These are phyloP conservation scores for Gentiana macrophylla DNA, from an alignment of 257 asterid species.

Conservation along the genomic window DNA sequence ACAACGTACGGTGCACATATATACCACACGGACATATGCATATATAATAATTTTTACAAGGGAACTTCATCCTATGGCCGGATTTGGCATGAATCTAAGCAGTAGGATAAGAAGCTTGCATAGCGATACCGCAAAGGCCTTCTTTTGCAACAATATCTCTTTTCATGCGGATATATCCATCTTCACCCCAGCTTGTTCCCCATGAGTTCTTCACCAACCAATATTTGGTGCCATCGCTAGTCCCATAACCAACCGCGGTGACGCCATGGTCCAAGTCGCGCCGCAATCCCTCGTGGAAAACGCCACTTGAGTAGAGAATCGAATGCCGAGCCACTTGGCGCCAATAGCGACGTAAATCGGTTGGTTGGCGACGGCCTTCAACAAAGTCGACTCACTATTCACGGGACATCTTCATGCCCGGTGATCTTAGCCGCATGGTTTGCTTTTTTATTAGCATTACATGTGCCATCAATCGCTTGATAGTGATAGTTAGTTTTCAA, in stretches of 20 bases:
- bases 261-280: conserved; percentile 18
- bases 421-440: conserved; percentile 1
- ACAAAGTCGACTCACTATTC: conserved; percentile 9
- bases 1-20: too few species aligned
- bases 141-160: conserved; percentile 12
- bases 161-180: conserved; percentile 15
- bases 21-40: too few species aligned
- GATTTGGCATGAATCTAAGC: background rate
- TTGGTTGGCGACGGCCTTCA: conserved; percentile 15
- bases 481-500: conserved; percentile 7
- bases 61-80: too few species aligned
- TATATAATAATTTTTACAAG: too few species aligned
- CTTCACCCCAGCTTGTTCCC: conserved; percentile 14
- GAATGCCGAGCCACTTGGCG: conserved; percentile 14
- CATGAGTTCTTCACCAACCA: conserved; percentile 16
- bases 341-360: conserved; percentile 14
- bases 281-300: conserved; percentile 16
- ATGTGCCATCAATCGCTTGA: conserved; percentile 6
- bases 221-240: conserved; percentile 10
- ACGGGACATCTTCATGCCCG: conserved; percentile 8
- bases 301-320: conserved; percentile 12
- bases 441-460: conserved; percentile 6
- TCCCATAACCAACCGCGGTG: conserved; percentile 13
- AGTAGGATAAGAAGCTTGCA: conserved; percentile 42
- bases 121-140: conserved; percentile 22